A percentile compares a stretch with the other conserved stretches of the same genome.
Evolutionary conservation across 371 early-diverging fungal species (phyloP).

Genomic region (Capillidium heterosporum): DNA sequence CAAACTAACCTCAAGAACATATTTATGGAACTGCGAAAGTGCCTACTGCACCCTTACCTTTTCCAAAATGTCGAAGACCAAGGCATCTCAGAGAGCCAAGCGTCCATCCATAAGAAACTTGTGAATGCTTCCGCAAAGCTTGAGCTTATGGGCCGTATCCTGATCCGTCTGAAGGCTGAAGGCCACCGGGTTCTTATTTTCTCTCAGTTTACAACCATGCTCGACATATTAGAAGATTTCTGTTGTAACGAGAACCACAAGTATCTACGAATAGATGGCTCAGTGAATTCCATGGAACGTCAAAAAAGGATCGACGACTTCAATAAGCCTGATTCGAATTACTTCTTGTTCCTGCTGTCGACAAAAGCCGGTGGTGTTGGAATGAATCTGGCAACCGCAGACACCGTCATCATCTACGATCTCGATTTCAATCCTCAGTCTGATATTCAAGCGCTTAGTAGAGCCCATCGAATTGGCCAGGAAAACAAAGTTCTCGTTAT

Average conservation of each 20-base stretch:
- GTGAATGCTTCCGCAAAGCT: not conserved
- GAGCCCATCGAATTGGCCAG: constrained; percentile 99
- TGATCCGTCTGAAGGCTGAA: constrained; percentile 62
- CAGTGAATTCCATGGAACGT: constrained; percentile 88
- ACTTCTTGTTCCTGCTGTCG: constrained; percentile 94
- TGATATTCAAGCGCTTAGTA: constrained; percentile 90
- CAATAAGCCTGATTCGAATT: constrained; percentile 73
- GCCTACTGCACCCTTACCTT: constrained; percentile 99
- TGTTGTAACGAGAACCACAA: constrained; percentile 74
- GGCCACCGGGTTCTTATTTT: constrained; percentile 96
- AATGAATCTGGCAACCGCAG: constrained; percentile 95
- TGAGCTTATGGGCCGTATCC: constrained; percentile 60
- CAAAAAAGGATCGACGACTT: constrained; percentile 87
- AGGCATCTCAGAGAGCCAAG: constrained; percentile 6
- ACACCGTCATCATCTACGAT: constrained; percentile 95
- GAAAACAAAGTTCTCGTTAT: constrained; percentile 96
- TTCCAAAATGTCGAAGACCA: constrained; percentile 93
- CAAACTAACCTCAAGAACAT: constrained; percentile 82
- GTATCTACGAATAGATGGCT: constrained; percentile 87
- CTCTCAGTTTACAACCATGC: constrained; percentile 95
- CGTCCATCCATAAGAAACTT: not conserved
- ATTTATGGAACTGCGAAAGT: constrained; percentile 98
- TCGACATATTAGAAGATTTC: constrained; percentile 99
- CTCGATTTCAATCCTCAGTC: constrained; percentile 97
- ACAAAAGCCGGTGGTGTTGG: constrained; percentile 98